Conservation (phyloP, 371 early-diverging fungal species). For the Circinella umbellata region DNA sequence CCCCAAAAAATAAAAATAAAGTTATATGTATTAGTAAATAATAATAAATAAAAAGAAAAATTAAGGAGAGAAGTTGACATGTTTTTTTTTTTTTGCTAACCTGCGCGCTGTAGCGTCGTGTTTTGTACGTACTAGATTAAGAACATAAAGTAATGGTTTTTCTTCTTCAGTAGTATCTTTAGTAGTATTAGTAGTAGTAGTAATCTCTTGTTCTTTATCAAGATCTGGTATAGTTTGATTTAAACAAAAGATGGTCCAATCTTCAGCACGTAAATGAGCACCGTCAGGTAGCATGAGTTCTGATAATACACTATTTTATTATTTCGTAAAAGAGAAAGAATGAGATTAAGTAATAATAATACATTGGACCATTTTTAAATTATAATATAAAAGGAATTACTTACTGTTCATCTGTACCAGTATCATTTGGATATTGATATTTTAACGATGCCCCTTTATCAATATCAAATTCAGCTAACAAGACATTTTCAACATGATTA, state of each 20-base stretch:
- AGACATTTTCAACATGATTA: conserved; percentile 75
- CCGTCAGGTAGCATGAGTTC: conserved; percentile 97
- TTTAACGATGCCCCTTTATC: conserved; percentile 85
- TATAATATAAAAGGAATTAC: conserved; percentile 11
- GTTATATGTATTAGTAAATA: background rate
- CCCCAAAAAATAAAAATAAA: too few relatives aligned
- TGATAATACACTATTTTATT: conserved; percentile 70
- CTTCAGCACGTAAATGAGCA: conserved; percentile 88
- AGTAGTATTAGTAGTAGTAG: background rate
- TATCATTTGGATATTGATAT: conserved; percentile 85
- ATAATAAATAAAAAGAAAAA: background rate
- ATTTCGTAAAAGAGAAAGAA: background rate
- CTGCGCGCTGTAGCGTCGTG: conserved; percentile 84
- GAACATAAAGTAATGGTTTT: conserved; percentile 80
- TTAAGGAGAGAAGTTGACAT: background rate
- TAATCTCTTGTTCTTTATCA: conserved; percentile 23
- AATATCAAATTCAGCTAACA: conserved; percentile 94
- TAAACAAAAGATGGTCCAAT: conserved; percentile 94
- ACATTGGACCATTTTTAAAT: too few relatives aligned
- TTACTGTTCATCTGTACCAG: conserved; percentile 88
- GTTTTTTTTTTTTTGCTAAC: conserved; percentile 29
- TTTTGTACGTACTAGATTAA: conserved; percentile 89
- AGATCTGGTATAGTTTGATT: conserved; percentile 75
- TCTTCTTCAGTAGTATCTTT: conserved; percentile 35
- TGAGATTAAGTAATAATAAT: too few relatives aligned